Evolutionary conservation across 148 eudicot genomes (phyloP), one percentile per base, ranked within the genome.

Genomic region (Rhododendron ovatum): DNA sequence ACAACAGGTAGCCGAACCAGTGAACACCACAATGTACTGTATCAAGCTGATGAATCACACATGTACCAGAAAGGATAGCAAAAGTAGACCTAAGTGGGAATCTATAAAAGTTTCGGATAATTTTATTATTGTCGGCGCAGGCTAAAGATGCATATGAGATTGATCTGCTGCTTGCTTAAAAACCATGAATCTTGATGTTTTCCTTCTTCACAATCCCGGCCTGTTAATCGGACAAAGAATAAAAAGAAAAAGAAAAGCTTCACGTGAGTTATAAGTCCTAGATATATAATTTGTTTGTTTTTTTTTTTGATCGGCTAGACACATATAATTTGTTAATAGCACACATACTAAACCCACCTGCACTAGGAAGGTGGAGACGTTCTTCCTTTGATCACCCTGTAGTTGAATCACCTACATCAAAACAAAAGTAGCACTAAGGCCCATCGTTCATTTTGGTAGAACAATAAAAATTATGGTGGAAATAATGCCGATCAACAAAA

Each of bases 171-270:
- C 76, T 45, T 45, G 57, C 45, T 67, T 67, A 83, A 83, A 83
- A 83, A 83, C 85, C 85, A 83, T 83, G 85, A 26, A 83, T 67
- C 85, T 83, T 83, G 59, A 83, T 67, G 13, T 83, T 50, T 43
- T 83, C 85, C 85, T 83, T 83, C 85, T 83, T 83, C 85, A 83
- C 85, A 8, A 83, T 83, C 33, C 78, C 85, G 7, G 85, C 85
- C 85, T 83, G 43, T 67, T 67, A 33, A 83, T 67, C 3, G 30
- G 8, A 71, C 15, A 8, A 10, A 12, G 10, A 65, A 12, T 1
- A 69, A 28, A 24, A 24, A 63, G 3, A 61, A 63, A 65, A n/a
- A 9, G 24, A 63, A 7, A n/a, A 45, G 26, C 51, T 15, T 43
- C 1, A 13, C 39, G 47, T 30, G 67, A 82, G 61, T 57, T 59